A percentile compares a stretch with the other conserved stretches of the same genome.
These are phyloP conservation scores for Royoungia palumana DNA, from an alignment of 768 basidiomycete species.

Conservation along the genomic window DNA sequence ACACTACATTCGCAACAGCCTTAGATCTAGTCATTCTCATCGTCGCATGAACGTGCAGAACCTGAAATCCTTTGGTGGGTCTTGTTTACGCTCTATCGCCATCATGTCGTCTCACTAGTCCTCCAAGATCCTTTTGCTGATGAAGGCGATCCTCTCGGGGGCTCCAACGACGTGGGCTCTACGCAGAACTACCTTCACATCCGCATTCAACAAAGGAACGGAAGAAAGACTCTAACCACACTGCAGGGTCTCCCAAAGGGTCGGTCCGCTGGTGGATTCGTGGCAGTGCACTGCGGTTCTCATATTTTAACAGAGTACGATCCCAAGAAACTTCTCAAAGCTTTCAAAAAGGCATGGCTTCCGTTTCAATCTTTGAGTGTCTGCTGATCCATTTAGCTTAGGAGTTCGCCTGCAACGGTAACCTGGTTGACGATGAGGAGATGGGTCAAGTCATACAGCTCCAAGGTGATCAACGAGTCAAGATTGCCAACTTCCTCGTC, in stretches of 20 bases:
- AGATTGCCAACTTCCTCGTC: slow-evolving; percentile 84
- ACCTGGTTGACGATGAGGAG: slow-evolving; percentile 91
- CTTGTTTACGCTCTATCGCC: slow-evolving; percentile 13
- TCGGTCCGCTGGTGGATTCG: slow-evolving; percentile 33
- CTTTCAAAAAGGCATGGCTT: slow-evolving; percentile 86
- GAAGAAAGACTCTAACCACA: slow-evolving; percentile 96
- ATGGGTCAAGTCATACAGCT: slow-evolving; percentile 97
- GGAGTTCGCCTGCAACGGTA: slow-evolving; percentile 99
- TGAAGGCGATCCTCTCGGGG: slow-evolving; percentile 80
- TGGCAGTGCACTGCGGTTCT: slow-evolving; percentile 12
- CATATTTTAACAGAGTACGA: slow-evolving; percentile 73
- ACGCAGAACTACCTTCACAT: slow-evolving; percentile 87
- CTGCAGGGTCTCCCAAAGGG: slow-evolving; percentile 92
- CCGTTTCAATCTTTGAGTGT: background rate
- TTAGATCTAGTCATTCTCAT: slow-evolving; percentile 40
- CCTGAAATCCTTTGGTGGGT: slow-evolving; percentile 71
- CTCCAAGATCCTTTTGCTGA: slow-evolving; percentile 91
- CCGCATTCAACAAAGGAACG: slow-evolving; percentile 99
- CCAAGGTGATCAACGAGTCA: slow-evolving; percentile 94
- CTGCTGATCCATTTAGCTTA: slow-evolving; percentile 29
- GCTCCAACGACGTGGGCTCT: slow-evolving; percentile 72
- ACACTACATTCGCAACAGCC: slow-evolving; percentile 43
- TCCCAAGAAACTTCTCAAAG: slow-evolving; percentile 96
- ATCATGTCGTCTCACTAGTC: slow-evolving; percentile 9
- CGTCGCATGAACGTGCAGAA: slow-evolving; percentile 96